These are phyloP conservation scores for Globisporangium megalacanthum DNA, from an alignment of 352 stramenopile species.

Conservation along the genomic window DNA sequence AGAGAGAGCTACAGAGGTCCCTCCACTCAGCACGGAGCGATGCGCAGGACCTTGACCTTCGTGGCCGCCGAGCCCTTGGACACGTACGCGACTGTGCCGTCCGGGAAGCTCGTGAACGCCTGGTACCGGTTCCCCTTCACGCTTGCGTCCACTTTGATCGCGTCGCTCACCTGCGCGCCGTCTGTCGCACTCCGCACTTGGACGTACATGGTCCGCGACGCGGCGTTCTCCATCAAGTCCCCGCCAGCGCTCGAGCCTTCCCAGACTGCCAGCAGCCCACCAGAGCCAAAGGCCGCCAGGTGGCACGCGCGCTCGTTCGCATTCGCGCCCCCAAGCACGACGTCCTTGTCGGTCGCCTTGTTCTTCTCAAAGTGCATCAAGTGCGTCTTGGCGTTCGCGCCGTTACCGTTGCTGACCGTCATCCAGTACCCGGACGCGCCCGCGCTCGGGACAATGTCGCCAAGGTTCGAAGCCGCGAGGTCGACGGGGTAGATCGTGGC, in stretches of 20 bases:
- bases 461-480: conserved; percentile 37
- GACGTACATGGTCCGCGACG: conserved; percentile 35
- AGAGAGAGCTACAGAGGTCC: not conserved
- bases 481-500: conserved; percentile 57
- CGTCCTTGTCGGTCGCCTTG: conserved; percentile 36
- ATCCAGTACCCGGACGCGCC: conserved; percentile 50
- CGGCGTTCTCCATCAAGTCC: conserved; percentile 21
- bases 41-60: conserved; percentile 44
- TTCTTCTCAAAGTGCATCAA: conserved; percentile 54
- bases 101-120: conserved; percentile 41
- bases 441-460: conserved; percentile 36
- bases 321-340: conserved; percentile 39
- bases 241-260: conserved; percentile 34
- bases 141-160: conserved; percentile 31
- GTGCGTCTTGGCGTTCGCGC: conserved; percentile 44
- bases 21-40: conserved; percentile 30
- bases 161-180: conserved; percentile 34
- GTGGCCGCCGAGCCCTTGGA: conserved; percentile 33
- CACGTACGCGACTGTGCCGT: conserved; percentile 49
- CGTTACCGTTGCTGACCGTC: conserved; percentile 46
- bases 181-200: conserved; percentile 41
- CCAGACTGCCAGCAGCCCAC: conserved; percentile 42
- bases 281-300: conserved; percentile 30
- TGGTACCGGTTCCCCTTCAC: conserved; percentile 62
- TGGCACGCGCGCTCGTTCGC: conserved; percentile 49